Conservation (phyloP, 2,329 filamentous ascomycete species). For the Aspergillus fructus region DNA sequence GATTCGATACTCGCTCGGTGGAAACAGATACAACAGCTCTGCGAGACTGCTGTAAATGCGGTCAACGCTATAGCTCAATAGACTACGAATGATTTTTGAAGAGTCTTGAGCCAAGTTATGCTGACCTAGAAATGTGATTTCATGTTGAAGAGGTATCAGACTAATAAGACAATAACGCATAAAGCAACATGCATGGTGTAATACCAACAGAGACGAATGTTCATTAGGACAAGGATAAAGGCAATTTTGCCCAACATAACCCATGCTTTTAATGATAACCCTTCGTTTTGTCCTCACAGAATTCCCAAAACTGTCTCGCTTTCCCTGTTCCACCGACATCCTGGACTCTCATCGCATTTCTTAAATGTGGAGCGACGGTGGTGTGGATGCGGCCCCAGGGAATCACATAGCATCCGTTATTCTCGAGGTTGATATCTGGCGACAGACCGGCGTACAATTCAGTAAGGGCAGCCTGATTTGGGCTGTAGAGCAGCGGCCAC, state of each 20-base stretch:
- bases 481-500: conserved; percentile 4
- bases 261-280: conserved; percentile 1
- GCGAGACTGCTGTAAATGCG: conserved; percentile 23
- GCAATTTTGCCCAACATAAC: background rate
- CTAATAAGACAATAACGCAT: background rate
- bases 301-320: conserved; percentile 9
- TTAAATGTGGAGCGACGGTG: conserved; percentile 5
- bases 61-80: conserved; percentile 3
- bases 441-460: conserved; percentile 7
- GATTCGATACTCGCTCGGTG: conserved; percentile 27
- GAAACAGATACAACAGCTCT: conserved; percentile 32
- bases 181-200: background rate
- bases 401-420: conserved; percentile 13
- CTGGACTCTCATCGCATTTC: conserved; percentile 2
- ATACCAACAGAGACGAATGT: background rate
- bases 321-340: conserved; percentile 6
- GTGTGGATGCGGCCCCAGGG: conserved; percentile 12
- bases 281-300: conserved; percentile 9
- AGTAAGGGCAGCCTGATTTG: conserved; percentile 5
- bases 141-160: background rate
- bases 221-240: background rate
- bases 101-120: background rate
- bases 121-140: background rate
- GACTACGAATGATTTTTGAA: background rate
- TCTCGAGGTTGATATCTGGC: conserved; percentile 4